These are phyloP conservation scores for Candida arabinofermentans DNA, from an alignment of 805 yeast species.

Conservation along the genomic window DNA sequence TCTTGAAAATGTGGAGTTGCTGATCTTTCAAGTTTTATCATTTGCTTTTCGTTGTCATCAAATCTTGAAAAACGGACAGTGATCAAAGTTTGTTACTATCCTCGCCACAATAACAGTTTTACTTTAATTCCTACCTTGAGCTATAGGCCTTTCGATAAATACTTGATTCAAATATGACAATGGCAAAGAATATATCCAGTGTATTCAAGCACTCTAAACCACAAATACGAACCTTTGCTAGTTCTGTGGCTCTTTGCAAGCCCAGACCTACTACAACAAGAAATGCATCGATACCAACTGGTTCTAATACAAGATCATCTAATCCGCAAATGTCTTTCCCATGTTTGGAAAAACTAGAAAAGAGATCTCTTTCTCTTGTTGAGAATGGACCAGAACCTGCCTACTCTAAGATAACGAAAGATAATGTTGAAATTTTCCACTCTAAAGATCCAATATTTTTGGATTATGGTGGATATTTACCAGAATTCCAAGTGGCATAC, in stretches of 20 bases:
- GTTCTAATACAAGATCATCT: slow-evolving; percentile 29
- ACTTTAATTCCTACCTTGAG: no score
- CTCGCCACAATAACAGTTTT: no score
- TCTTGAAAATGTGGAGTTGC: no score
- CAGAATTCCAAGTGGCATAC: slow-evolving; percentile 78
- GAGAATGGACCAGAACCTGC: slow-evolving; percentile 85
- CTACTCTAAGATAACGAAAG: slow-evolving; percentile 59
- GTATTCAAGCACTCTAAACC: background rate
- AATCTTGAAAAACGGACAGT: no score
- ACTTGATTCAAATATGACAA: no score
- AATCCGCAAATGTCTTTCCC: slow-evolving; percentile 77
- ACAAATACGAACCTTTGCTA: slow-evolving; percentile 2
- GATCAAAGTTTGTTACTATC: no score
- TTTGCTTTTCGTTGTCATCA: no score
- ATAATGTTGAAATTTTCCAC: slow-evolving; percentile 61
- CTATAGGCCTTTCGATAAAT: no score
- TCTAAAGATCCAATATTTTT: slow-evolving; percentile 58
- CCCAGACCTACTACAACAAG: slow-evolving; percentile 15
- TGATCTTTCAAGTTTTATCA: no score
- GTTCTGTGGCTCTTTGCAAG: slow-evolving; percentile 4
- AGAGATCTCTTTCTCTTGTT: slow-evolving; percentile 39
- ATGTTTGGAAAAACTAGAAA: slow-evolving; percentile 75
- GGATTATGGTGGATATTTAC: slow-evolving; percentile 79
- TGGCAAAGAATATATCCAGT: background rate
- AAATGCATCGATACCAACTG: slow-evolving; percentile 10